Evolutionary conservation across 2,329 filamentous ascomycete genomes (phyloP).

Genomic region (Coniella vitis): DNA sequence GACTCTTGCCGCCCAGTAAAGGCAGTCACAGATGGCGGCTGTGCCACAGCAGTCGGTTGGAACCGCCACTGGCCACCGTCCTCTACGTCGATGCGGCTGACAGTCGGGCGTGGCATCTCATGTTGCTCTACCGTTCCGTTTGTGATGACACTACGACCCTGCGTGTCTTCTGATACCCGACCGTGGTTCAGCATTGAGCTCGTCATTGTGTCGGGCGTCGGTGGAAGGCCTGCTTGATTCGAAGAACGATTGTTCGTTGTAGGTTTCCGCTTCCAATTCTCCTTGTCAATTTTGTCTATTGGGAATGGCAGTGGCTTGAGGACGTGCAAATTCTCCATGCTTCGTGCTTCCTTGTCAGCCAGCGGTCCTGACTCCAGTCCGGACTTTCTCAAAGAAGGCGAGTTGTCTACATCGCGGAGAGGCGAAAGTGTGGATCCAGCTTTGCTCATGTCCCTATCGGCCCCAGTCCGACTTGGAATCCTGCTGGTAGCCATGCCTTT

Average conservation of each 20-base stretch:
- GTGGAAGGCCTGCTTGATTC: conserved; percentile 41
- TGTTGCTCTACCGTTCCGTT: conserved; percentile 26
- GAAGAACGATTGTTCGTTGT: conserved; percentile 38
- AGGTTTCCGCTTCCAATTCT: conserved; percentile 39
- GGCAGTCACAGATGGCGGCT: conserved; percentile 26
- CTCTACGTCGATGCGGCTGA: not conserved
- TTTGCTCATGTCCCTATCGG: conserved; percentile 1
- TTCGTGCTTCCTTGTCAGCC: not conserved
- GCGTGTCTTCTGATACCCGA: conserved; percentile 44
- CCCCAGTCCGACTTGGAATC: not conserved
- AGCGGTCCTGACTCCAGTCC: conserved; percentile 21
- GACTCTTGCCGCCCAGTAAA: conserved; percentile 26
- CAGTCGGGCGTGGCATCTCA: not conserved
- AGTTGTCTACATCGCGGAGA: conserved; percentile 36
- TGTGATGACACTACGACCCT: conserved; percentile 27
- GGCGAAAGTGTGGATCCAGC: conserved; percentile 32
- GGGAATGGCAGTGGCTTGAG: conserved; percentile 2
- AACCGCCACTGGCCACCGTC: conserved; percentile 11
- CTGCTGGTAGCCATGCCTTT: conserved; percentile 20
- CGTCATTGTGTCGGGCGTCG: conserved; percentile 54
- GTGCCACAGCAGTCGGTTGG: conserved; percentile 13
- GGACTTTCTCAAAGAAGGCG: conserved; percentile 1
- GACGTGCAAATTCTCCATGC: conserved; percentile 2
- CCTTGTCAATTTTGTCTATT: conserved; percentile 32
- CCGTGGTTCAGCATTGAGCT: conserved; percentile 46